Evolutionary conservation across 768 basidiomycete genomes (phyloP).

Genomic region (Pseudohyphozyma bogoriensis): DNA sequence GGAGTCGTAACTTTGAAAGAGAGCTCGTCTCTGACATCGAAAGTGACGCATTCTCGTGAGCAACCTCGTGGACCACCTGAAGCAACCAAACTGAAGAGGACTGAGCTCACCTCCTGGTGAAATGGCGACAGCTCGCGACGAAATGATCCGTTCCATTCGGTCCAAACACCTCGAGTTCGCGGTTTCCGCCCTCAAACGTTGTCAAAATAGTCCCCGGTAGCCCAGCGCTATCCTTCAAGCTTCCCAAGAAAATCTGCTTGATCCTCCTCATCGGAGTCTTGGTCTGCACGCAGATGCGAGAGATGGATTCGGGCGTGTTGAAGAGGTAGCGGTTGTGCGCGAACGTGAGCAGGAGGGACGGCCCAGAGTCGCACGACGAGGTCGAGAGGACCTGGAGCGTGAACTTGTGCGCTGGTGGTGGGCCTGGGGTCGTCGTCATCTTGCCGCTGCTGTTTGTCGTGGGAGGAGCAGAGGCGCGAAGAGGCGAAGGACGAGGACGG

Average conservation of each 20-base stretch:
- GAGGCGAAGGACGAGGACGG: neutral
- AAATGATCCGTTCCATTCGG: conserved; percentile 40
- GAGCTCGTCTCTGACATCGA: conserved; percentile 45
- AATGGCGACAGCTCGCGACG: conserved; percentile 16
- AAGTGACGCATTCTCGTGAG: neutral
- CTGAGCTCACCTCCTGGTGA: conserved; percentile 1
- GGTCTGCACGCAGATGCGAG: conserved; percentile 61
- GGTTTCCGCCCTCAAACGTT: conserved; percentile 59
- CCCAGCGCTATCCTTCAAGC: conserved; percentile 50
- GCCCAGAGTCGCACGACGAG: conserved; percentile 57
- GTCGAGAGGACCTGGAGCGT: conserved; percentile 21
- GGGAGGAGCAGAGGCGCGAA: neutral
- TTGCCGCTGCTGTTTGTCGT: neutral
- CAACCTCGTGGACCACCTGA: no score
- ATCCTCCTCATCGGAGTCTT: conserved; percentile 56
- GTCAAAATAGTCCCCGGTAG: conserved; percentile 63
- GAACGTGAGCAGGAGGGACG: conserved; percentile 63
- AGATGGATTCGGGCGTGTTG: conserved; percentile 74
- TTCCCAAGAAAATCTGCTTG: conserved; percentile 61
- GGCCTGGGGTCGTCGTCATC: conserved; percentile 5
- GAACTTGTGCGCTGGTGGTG: conserved; percentile 9
- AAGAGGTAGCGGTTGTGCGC: conserved; percentile 75
- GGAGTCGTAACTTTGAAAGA: conserved; percentile 45
- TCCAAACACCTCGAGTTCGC: conserved; percentile 54
- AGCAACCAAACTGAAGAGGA: no score